Percentiles rank a stretch among this genome's conserved stretches.
Evolutionary conservation across 352 stramenopile genomes (phyloP).

Genomic region (Pythium phragmiticola): DNA sequence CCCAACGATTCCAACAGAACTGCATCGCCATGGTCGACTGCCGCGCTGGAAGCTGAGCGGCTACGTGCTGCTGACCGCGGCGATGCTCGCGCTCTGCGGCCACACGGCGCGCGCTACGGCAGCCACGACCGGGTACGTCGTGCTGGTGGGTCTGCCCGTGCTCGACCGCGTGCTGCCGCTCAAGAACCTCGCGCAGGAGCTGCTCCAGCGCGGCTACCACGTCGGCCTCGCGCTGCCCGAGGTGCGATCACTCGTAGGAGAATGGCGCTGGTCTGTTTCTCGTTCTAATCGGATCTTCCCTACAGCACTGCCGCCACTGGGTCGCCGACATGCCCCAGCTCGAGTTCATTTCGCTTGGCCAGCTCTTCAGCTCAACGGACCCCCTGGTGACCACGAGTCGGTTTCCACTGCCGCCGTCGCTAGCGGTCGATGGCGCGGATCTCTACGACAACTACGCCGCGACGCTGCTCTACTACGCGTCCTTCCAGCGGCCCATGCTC

Average conservation of each 20-base stretch:
- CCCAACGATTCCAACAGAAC: slow-evolving; percentile 9
- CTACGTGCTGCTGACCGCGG: slow-evolving; percentile 15
- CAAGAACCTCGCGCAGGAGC: slow-evolving; percentile 71
- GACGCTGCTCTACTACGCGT: slow-evolving; percentile 73
- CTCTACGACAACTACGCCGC: slow-evolving; percentile 70
- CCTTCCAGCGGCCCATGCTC: slow-evolving; percentile 81
- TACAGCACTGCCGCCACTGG: slow-evolving; percentile 72
- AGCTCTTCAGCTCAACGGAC: slow-evolving; percentile 29
- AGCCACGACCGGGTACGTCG: slow-evolving; percentile 53
- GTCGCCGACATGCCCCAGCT: slow-evolving; percentile 69
- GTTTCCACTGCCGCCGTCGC: slow-evolving; percentile 22
- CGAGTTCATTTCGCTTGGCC: slow-evolving; percentile 79
- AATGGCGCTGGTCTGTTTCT: too few species aligned
- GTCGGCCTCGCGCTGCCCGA: slow-evolving; percentile 81
- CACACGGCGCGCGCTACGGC: slow-evolving; percentile 10
- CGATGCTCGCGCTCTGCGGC: slow-evolving; percentile 12
- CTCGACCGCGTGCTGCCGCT: slow-evolving; percentile 81
- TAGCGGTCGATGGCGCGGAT: slow-evolving; percentile 35
- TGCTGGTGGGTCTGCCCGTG: slow-evolving; percentile 83
- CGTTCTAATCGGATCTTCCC: not conserved
- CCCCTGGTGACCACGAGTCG: not conserved
- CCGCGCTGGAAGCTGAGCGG: slow-evolving; percentile 15
- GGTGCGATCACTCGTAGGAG: slow-evolving; percentile 25
- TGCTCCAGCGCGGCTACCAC: slow-evolving; percentile 69
- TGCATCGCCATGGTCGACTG: not conserved